phyloP scores from a whole-genome alignment of 805 yeast species.

The Candida silvicultrix region DNA sequence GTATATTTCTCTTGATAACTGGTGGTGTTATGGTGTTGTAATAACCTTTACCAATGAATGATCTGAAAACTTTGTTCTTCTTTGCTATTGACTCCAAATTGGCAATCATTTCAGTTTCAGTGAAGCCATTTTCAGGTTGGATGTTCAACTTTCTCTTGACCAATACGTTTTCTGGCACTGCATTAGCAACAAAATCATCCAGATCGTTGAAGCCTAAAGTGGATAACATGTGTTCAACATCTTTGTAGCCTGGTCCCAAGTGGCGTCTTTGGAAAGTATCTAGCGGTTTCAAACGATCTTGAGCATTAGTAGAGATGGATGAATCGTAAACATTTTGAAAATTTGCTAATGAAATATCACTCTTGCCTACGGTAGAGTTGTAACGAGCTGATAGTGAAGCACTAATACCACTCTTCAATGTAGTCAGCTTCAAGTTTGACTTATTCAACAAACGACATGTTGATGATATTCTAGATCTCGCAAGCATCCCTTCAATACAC shows the following conservation, averaged over 20 bases:
- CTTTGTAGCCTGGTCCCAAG: constrained; percentile 68
- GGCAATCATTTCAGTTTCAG: constrained; percentile 75
- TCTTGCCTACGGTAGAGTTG: constrained; percentile 15
- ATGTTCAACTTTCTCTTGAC: constrained; percentile 61
- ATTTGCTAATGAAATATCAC: constrained; percentile 50
- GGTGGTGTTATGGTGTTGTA: constrained; percentile 87
- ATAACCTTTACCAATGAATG: constrained; percentile 92
- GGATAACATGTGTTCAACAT: constrained; percentile 60
- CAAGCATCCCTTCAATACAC: not conserved
- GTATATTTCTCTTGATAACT: constrained; percentile 84
- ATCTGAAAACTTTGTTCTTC: constrained; percentile 66
- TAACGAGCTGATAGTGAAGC: not conserved
- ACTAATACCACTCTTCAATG: not conserved
- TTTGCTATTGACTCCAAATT: constrained; percentile 64
- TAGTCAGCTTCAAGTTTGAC: not conserved
- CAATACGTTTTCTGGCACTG: constrained; percentile 73
- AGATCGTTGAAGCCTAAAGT: constrained; percentile 61
- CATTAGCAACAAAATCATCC: constrained; percentile 61
- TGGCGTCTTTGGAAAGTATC: constrained; percentile 92
- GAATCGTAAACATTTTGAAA: constrained; percentile 44
- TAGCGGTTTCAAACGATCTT: constrained; percentile 30
- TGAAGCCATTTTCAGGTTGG: constrained; percentile 64
- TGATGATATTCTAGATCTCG: not conserved
- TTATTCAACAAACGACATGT: not conserved
- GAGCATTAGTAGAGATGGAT: constrained; percentile 12